Conservation (phyloP, 805 yeast genomes). For the Candida nemodendra region DNA sequence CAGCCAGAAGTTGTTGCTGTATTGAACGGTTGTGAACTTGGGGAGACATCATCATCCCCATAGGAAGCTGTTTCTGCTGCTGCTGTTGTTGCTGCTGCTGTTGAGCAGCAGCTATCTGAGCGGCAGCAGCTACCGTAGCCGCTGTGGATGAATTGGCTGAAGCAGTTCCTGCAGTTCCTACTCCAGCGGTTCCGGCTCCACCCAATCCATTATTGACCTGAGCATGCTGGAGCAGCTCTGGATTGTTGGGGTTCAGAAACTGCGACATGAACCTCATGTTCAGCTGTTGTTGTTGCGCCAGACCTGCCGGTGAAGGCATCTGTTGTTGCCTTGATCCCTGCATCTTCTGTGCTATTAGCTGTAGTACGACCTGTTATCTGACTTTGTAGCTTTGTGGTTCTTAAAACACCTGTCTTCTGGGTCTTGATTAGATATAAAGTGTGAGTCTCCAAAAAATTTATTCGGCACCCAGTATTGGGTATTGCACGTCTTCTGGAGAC, state of each 20-base stretch:
- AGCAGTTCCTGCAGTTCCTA: slow-evolving; percentile 11
- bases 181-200: slow-evolving; percentile 4
- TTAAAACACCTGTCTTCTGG: no score
- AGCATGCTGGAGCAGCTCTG: slow-evolving; percentile 20
- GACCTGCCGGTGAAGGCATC: slow-evolving; percentile 16
- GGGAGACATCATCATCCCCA: slow-evolving; percentile 36
- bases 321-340: slow-evolving; percentile 16
- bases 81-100: slow-evolving; percentile 15
- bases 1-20: slow-evolving; percentile 30
- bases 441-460: no score
- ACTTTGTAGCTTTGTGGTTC: no score
- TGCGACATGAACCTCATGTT: slow-evolving; percentile 28
- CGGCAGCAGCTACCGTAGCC: slow-evolving; percentile 24
- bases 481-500: no score
- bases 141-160: slow-evolving; percentile 10
- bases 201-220: slow-evolving; percentile 7
- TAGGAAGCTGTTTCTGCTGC: slow-evolving; percentile 21
- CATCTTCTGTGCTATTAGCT: slow-evolving; percentile 1
- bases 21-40: slow-evolving; percentile 32
- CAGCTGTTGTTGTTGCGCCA: slow-evolving; percentile 23
- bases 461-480: no score
- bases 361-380: no score
- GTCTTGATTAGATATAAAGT: no score
- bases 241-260: slow-evolving; percentile 22
- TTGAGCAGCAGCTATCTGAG: slow-evolving; percentile 19